Conservation (phyloP, 768 basidiomycete species). For the Galerina sulciceps region DNA sequence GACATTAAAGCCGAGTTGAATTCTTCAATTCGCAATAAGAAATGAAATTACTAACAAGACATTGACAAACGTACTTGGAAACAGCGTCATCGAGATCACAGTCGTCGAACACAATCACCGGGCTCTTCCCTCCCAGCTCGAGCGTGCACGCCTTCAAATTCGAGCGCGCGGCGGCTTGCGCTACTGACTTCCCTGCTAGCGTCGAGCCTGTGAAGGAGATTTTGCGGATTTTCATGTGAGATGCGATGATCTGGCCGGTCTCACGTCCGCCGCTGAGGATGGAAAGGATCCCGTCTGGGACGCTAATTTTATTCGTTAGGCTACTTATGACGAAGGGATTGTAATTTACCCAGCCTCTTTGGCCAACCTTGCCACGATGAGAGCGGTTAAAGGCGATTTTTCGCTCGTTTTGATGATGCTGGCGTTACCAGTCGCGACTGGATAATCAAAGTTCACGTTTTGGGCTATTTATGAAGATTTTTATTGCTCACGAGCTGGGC, state of each 20-base stretch:
- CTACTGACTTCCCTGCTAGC: conserved; percentile 65
- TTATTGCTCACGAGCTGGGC: not conserved
- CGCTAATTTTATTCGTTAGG: not conserved
- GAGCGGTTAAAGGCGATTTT: conserved; percentile 67
- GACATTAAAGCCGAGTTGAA: not conserved
- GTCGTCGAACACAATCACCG: conserved; percentile 64
- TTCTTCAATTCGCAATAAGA: too few relatives aligned
- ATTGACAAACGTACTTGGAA: conserved; percentile 10
- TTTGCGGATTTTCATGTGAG: conserved; percentile 67
- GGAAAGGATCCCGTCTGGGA: not conserved
- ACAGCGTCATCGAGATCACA: conserved; percentile 65
- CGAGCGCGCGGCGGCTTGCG: conserved; percentile 67
- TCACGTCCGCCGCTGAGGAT: conserved; percentile 23
- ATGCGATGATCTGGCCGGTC: conserved; percentile 65
- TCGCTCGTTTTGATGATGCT: conserved; percentile 55
- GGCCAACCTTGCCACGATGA: conserved; percentile 52
- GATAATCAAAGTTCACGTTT: not conserved
- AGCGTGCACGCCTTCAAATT: conserved; percentile 78
- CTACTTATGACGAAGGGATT: not conserved
- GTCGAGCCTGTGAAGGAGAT: conserved; percentile 80
- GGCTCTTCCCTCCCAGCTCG: conserved; percentile 73
- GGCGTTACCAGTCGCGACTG: conserved; percentile 9
- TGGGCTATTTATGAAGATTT: not conserved
- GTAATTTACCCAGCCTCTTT: conserved; percentile 70
- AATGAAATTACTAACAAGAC: not conserved